Base-by-base conservation (phyloP, 2,329 filamentous ascomycete genomes). In the Fusarium protoensiforme region DNA sequence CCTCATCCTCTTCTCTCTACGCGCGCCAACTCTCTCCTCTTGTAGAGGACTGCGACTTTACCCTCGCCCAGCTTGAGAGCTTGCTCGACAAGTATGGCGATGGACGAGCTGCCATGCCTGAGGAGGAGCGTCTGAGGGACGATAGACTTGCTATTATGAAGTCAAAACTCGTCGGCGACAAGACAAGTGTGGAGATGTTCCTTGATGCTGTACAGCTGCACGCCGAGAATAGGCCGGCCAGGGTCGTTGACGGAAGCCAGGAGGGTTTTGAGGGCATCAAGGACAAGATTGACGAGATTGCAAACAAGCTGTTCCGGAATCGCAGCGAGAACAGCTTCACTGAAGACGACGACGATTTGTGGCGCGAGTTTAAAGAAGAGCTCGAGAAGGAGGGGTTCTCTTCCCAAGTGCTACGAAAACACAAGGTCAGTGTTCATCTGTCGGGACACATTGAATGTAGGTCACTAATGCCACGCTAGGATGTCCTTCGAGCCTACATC, bases 401-500 rank as follows among this genome's bases (percentile, higher is more conserved):
- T 2, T 83, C 82, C 51, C 85, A 89, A 31, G 85, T 90, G 4
- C 75, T 90, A 65, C 83, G 84, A 39, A 85, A 87, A 68, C 87
- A 92, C 81, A 89, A 90, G 85, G 90, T 91, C 81, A 57, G 84
- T 76, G 57, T 58, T 39, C 35, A n/a, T 48, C 58, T 56, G 36
- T 14, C 35, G 33, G 16, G 69, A 39, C 22, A 51, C 31, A 16
- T 6, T 27, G 20, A 29, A 8, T 33, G 18, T 38, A 22, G 20
- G 60, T 41, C 14, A 58, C 74, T 79, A 66, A 78, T 65, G 71
- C 62, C 54, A 36, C 51, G 60, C 46, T 31, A 91, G 90, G 88
- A 90, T 72, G 84, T 90, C 11, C 80, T 91, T 27, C 85, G 88
- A 69, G 88, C 89, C 22, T 91, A 92, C 75, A 90, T 92, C 46